These are phyloP conservation scores for Mallotus japonicus DNA, from an alignment of 441 rosid genomes.

Conservation along the genomic window DNA sequence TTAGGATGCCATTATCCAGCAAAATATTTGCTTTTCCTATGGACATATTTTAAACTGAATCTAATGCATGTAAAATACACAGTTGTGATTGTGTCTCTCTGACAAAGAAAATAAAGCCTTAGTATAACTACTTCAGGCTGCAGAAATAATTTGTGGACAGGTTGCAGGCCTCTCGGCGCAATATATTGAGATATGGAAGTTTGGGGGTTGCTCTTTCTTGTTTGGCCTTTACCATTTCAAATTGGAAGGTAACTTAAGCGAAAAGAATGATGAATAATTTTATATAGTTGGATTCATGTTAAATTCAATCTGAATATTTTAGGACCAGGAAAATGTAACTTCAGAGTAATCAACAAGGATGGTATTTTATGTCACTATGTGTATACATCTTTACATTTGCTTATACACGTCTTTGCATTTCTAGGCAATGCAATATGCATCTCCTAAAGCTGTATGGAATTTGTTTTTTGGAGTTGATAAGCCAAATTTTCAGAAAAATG, in stretches of 20 bases:
- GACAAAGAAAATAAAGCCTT: slow-evolving; percentile 19
- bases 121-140: slow-evolving; percentile 38
- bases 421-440: slow-evolving; percentile 92
- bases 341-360: no score
- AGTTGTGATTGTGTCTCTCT: slow-evolving; percentile 5
- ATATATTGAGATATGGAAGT: slow-evolving; percentile 82
- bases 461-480: slow-evolving; percentile 55
- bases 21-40: neutral
- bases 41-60: neutral
- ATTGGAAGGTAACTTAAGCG: slow-evolving; percentile 68
- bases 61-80: neutral
- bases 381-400: neutral
- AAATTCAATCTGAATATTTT: neutral
- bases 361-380: neutral
- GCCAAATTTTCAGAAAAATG: slow-evolving; percentile 50
- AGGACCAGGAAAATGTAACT: no score
- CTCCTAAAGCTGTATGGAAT: slow-evolving; percentile 92
- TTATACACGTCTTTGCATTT: slow-evolving; percentile 19
- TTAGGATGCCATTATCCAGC: neutral
- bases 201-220: slow-evolving; percentile 79
- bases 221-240: slow-evolving; percentile 51
- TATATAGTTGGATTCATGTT: neutral
- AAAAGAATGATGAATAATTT: neutral
- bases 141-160: slow-evolving; percentile 86
- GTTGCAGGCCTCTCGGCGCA: slow-evolving; percentile 92